Evolutionary conservation across 2,329 filamentous ascomycete genomes (phyloP), one percentile per base, ranked within the genome.

Genomic region (Botryotinia globosa): DNA sequence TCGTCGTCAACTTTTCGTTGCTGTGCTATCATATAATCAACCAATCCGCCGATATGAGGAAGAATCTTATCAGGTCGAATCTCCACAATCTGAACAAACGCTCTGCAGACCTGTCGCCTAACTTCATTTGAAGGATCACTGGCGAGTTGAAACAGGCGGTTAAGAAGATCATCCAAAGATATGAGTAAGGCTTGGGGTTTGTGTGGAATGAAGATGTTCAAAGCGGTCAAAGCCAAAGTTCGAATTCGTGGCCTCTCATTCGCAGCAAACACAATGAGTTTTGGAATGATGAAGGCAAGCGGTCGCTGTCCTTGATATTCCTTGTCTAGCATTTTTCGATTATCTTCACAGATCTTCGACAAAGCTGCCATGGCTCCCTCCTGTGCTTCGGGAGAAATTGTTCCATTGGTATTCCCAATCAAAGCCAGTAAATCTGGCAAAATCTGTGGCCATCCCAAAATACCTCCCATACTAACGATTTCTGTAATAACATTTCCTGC

Each of bases 281-380:
- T 95, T 18, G 96, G 96, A 67, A 98, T 91, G 63, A 99, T 89
- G 78, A 94, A 91, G 81, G 92, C 92, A 74, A 98, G 88, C 2
- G 96, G 96, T 72, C 94, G 88, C 82, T 98, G 91, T 74, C 94
- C 94, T 80, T 94, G 90, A 81, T 97, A 93, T 76, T 97, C 93
- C 78, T 91, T 90, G 82, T 97, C 94, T 71, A 99, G 85, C 73
- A 93, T 87, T 80, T 92, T 94, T 79, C 89, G 91, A 83, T 97
- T 98, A 83, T 99, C 96, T 83, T 99, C 96, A 83, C 96, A 99
- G 74, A 99, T 94, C 85, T 98, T 98, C 81, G 92, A 86, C 82
- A 99, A 86, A 65, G 96, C 94, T 66, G 92, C 90, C 92, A 98
- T 97, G 77, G 94, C 94, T 74, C 94, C 94, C 81, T 99, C 95